phyloP scores from a whole-genome alignment of 2,329 filamentous ascomycete species.

The Penicillium sp. region DNA sequence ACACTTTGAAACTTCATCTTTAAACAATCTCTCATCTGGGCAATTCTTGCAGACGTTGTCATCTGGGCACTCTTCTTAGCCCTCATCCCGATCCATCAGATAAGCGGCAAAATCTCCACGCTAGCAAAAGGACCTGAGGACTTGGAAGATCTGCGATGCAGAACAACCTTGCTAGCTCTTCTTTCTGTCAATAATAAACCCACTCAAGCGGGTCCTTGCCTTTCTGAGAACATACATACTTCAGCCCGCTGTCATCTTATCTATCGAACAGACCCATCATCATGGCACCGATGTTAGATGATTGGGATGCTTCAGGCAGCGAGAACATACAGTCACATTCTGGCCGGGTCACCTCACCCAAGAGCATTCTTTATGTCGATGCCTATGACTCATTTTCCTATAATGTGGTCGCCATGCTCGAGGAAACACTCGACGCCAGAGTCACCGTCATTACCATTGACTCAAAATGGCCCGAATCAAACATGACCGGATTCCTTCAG shows the following conservation, averaged over 20 bases:
- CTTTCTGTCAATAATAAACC: not conserved
- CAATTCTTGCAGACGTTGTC: not conserved
- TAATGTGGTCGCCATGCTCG: constrained; percentile 82
- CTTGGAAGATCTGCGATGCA: not conserved
- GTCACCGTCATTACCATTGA: constrained; percentile 73
- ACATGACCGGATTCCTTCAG: constrained; percentile 49
- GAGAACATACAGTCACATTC: not conserved
- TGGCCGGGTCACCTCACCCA: constrained; percentile 8
- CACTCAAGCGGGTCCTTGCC: too few species aligned
- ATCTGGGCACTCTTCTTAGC: not conserved
- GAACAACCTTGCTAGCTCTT: not conserved
- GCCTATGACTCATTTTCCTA: constrained; percentile 97
- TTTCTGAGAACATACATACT: not conserved
- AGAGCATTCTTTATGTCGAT: constrained; percentile 77
- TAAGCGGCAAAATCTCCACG: constrained; percentile 2
- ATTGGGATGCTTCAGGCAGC: constrained; percentile 18
- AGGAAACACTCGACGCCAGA: constrained; percentile 62
- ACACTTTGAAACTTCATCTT: not conserved
- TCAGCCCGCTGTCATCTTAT: constrained; percentile 10
- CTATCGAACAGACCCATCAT: not conserved
- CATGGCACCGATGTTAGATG: constrained; percentile 34
- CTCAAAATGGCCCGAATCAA: constrained; percentile 41
- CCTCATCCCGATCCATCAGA: not conserved
- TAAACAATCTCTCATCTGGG: not conserved
- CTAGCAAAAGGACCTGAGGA: not conserved